These are phyloP conservation scores for Colletotrichum sp. DNA, from an alignment of 2,329 filamentous ascomycete species.

Conservation along the genomic window DNA sequence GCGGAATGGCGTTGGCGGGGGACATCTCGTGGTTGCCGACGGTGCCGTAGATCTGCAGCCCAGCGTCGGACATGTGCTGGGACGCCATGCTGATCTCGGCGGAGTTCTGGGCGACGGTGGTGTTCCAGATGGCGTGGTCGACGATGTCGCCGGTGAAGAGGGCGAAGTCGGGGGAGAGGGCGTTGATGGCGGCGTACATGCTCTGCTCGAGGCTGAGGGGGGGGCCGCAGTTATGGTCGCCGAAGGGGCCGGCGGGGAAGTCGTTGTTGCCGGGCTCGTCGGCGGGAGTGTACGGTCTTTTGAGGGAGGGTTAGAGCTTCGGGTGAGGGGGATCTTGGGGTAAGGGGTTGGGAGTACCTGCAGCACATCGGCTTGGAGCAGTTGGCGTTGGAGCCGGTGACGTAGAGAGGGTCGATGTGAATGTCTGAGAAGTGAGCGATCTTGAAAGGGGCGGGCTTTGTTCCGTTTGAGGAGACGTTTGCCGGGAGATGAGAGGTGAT, in stretches of 20 bases:
- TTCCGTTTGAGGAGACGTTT: neutral
- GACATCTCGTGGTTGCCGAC: conserved; percentile 63
- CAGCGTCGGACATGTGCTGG: conserved; percentile 44
- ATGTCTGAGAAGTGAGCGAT: conserved; percentile 67
- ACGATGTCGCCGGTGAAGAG: conserved; percentile 66
- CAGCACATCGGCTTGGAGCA: conserved; percentile 67
- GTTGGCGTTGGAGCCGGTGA: conserved; percentile 55
- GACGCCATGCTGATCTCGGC: conserved; percentile 50
- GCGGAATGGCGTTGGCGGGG: conserved; percentile 31
- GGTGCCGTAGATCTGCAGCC: conserved; percentile 55
- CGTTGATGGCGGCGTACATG: conserved; percentile 57
- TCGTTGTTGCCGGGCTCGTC: conserved; percentile 54
- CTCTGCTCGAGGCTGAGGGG: conserved; percentile 57
- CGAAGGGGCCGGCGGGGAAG: conserved; percentile 56
- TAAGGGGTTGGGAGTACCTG: too few species aligned
- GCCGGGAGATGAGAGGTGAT: neutral
- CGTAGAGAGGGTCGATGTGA: conserved; percentile 62
- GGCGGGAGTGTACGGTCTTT: conserved; percentile 48
- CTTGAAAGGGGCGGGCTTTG: conserved; percentile 43
- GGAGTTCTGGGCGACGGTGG: conserved; percentile 37
- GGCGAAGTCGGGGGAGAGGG: conserved; percentile 53
- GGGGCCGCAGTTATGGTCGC: conserved; percentile 58
- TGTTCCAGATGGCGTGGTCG: conserved; percentile 57
- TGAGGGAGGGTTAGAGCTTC: too few species aligned
- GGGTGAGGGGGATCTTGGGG: too few species aligned